Base-by-base conservation (phyloP, 768 basidiomycete genomes). In the Leccinum boreale region DNA sequence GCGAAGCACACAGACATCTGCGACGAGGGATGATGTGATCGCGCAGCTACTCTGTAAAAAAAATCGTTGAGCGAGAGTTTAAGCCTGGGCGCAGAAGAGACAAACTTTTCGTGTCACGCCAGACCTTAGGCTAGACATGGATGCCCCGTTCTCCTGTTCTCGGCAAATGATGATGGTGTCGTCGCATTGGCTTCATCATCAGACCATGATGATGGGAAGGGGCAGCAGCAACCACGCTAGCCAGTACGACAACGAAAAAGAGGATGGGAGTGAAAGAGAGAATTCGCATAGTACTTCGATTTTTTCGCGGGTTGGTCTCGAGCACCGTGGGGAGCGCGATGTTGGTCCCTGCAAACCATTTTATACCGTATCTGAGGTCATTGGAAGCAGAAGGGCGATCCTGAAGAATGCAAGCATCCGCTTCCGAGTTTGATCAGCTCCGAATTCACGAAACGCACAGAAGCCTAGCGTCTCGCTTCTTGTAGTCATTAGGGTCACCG, bases 261-360 rank as follows among this genome's bases (percentile, higher is more conserved):
- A 60, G 51, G 26, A 60, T 31, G 36, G 14, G 33, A 2, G 44
- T 50, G n/a, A n/a, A 29, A 15, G 52, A 56, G 11, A 56, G 23
- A n/a, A 60, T 14, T 21, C 55, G 19, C 58, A 65, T 63, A 55
- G 10, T 11, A 21, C 15, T 47, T n/a, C 42, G 21, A n/a, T 9
- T 17, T 24, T 45, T 42, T 15, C 42, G 23, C n/a, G 4, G 17
- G 33, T 8, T 7, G 28, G 14, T 51, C 8, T 29, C 7, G 49
- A 35, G 31, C 5, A 9, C 5, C n/a, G 11, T 33, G 31, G 15
- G 52, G 44, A 6, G 44, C 35, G 3, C 47, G 3, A 31, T 26
- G n/a, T 12, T 8, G 29, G 15, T 14, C 47, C 15, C 14, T 36
- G 23, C 35, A 12, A 11, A 7, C 23, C n/a, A 21, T 42, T 60